Evolutionary conservation across 1,139 yeast genomes (phyloP), one percentile per base, ranked within the genome.

Genomic region (Taphrina populina): DNA sequence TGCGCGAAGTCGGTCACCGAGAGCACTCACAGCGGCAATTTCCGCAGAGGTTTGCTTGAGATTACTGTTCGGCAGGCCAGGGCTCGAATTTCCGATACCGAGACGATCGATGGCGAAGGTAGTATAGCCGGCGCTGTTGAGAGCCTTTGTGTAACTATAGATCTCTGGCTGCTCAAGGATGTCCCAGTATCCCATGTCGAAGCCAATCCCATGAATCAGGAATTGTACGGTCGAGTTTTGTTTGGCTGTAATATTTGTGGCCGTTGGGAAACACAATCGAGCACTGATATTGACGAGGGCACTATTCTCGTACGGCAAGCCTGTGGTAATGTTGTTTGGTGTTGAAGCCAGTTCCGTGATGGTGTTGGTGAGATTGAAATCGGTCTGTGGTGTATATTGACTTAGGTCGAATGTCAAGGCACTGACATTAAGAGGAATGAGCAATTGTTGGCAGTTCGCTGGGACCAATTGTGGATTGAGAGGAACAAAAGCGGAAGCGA

Each of bases 161-260:
- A 23, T 37, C 15, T 37, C 43, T 37, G 43, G 43, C 19, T 37
- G 43, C 43, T 37, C 43, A 27, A 30, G 17, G 13, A 46, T 33
- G 44, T 46, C 52, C 52, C 52, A 46, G 34, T 46, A 46, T 6
- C 43, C 37, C 44, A 33, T 46, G 43, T 46, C 52, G 24, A 34
- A 46, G 7, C 52, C 52, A 24, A 46, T 46, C 8, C 52, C 52
- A 23, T 46, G 52, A 15, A 46, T 35, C 52, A 46, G 17, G 52
- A 46, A 46, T 44, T 46, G 52, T 17, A 46, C 34, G 7, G 52
- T 46, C 19, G 29, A 23, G 13, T 41, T 41, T 17, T 30, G 46
- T 29, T 23, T 37, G 29, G 43, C 30, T 27, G 43, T 37, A 23
- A 23, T 23, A 35, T 41, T 41, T 27, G 46, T 41, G 35, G 46